Conservation (phyloP, 2,329 filamentous ascomycete genomes). For the Aspergillus caelatus region DNA sequence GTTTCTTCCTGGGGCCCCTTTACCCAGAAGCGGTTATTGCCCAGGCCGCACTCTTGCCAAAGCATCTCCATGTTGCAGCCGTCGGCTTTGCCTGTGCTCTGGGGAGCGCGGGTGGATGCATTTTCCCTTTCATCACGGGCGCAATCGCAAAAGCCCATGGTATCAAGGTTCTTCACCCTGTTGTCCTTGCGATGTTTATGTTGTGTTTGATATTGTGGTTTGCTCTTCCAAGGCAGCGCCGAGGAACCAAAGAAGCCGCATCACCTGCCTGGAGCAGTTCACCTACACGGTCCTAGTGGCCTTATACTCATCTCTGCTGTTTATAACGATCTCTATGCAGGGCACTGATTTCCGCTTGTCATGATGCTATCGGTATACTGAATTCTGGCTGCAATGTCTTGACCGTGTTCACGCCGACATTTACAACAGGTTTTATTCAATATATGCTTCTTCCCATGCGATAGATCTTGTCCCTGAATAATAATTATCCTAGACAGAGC, state of each 20-base stretch:
- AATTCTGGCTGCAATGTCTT: not conserved
- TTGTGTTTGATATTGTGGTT: slow-evolving; percentile 11
- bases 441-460: not conserved
- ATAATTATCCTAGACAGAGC: not conserved
- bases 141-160: slow-evolving; percentile 54
- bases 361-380: not conserved
- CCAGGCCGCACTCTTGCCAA: slow-evolving; percentile 70
- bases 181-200: slow-evolving; percentile 54
- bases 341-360: not conserved
- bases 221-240: not conserved
- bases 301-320: not conserved
- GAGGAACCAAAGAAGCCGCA: not conserved
- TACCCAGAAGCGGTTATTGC: slow-evolving; percentile 74
- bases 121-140: slow-evolving; percentile 44
- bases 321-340: not conserved
- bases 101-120: slow-evolving; percentile 67
- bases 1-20: slow-evolving; percentile 76
- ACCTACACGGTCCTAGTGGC: not conserved
- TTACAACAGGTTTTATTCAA: not conserved
- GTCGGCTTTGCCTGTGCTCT: slow-evolving; percentile 78
- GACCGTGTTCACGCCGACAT: not conserved
- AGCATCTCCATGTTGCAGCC: slow-evolving; percentile 70
- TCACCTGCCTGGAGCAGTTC: not conserved
- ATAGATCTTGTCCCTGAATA: not conserved
- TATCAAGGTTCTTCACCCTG: slow-evolving; percentile 60